Evolutionary conservation across 106 monocot genomes (phyloP).

Genomic region (Cymbidium sinense): DNA sequence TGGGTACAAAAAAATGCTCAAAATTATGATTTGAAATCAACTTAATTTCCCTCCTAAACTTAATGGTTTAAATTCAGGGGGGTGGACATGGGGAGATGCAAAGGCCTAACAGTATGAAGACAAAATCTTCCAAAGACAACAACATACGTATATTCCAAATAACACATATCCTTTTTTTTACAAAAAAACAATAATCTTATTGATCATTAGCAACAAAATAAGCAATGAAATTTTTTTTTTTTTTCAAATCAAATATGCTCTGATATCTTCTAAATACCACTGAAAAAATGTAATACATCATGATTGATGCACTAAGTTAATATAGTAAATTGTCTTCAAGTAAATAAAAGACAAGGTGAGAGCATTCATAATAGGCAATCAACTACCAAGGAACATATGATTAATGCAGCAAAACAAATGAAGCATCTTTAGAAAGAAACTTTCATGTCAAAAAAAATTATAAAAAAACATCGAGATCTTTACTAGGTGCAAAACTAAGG

Average conservation of each 20-base stretch:
- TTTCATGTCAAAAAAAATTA: neutral
- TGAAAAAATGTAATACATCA: neutral
- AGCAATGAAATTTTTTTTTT: neutral
- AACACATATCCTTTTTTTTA: neutral
- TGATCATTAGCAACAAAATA: neutral
- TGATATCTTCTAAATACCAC: neutral
- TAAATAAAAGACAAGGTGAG: neutral
- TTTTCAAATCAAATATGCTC: neutral
- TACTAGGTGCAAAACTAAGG: neutral
- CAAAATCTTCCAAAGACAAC: neutral
- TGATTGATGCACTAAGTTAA: neutral
- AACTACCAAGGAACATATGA: neutral
- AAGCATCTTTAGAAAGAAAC: neutral
- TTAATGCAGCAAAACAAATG: neutral
- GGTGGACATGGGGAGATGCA: neutral
- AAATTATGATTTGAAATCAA: slow-evolving; percentile 1
- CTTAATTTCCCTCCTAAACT: neutral
- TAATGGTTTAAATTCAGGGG: neutral
- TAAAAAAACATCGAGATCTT: neutral
- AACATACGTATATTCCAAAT: neutral
- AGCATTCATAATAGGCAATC: neutral
- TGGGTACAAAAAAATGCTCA: no score
- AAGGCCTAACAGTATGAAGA: neutral
- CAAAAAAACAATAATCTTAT: neutral
- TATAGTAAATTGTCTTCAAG: neutral